Evolutionary conservation across 2,329 filamentous ascomycete genomes (phyloP), one percentile per base, ranked within the genome.

Genomic region (Trichoderma sp.): DNA sequence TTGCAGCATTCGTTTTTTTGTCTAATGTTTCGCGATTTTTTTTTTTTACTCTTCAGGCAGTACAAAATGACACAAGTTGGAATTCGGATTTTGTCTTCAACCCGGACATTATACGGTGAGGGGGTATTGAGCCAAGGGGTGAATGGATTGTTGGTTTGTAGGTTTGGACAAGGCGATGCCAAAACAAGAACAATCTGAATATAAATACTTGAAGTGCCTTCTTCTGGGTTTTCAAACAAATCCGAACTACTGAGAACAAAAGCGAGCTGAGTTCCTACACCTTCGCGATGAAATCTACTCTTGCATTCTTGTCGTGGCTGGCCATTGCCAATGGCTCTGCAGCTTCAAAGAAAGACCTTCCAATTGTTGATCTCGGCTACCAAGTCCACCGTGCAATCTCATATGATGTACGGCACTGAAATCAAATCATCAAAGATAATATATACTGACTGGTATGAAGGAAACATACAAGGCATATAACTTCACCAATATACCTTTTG

Each of bases 331-430:
- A n/a, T 3, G 26, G 52, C 39, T 21, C 63, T 3, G 5, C n/a
- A 24, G 26, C 21, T 5, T 51, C 26, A n/a, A n/a, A 66, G 28
- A 39, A 49, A 13, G 4, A 2, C n/a, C 59, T 68, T 6, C 60
- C 67, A 26, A 69, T 52, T 2, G 61, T 69, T 28, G 67, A 69
- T 5, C 61, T 69, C 24, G 60, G 52, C 14, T 69, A 69, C 39
- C 67, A 69, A 34, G 61, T 69, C 24, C 67, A 69, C 13, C 67
- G 67, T 8, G 67, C 61, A 14, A 66, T 69, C 39, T 69, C 67
- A 37, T 69, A 59, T 14, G 55, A 66, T 54, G 60, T 69, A 52
- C n/a, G 61, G 3, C 5, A 26, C 11, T 10, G 4, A 1, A 34
- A 32, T 26, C 30, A 21, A 21, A 13, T 32, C 13, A 10, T 39